phyloP scores from a whole-genome alignment of 331 rosid genomes.

The Pyracantha coccinea region DNA sequence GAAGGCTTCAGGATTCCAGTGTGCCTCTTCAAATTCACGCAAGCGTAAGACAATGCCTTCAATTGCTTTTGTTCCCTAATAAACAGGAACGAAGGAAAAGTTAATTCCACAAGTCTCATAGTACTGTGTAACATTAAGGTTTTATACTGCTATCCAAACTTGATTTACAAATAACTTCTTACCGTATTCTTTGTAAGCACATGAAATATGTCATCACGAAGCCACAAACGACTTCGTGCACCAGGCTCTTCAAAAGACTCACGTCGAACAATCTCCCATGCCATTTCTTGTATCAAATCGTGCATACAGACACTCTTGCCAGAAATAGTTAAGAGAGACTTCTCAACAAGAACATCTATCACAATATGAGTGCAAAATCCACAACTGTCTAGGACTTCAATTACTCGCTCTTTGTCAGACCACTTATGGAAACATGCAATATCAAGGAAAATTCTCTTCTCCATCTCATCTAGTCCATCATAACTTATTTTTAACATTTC shows the following conservation, averaged over 20 bases:
- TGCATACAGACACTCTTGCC: neutral
- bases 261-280: neutral
- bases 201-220: neutral
- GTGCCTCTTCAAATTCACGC: neutral
- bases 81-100: neutral
- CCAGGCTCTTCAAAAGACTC: neutral
- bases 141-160: neutral
- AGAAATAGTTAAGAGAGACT: neutral
- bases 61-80: no score
- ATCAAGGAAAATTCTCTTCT: neutral
- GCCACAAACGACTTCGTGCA: slow-evolving; percentile 3
- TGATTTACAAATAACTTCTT: neutral
- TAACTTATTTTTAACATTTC: neutral
- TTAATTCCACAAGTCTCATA: neutral
- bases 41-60: neutral
- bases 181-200: neutral
- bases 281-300: slow-evolving; percentile 7
- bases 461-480: neutral
- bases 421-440: slow-evolving; percentile 4
- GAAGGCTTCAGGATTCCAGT: neutral
- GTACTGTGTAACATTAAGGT: neutral
- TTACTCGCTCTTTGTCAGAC: neutral
- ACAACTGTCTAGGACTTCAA: neutral
- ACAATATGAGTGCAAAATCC: neutral
- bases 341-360: slow-evolving; percentile 4